Conservation (phyloP, 73 alveolate genomes). For the Paramecium primaurelia region DNA sequence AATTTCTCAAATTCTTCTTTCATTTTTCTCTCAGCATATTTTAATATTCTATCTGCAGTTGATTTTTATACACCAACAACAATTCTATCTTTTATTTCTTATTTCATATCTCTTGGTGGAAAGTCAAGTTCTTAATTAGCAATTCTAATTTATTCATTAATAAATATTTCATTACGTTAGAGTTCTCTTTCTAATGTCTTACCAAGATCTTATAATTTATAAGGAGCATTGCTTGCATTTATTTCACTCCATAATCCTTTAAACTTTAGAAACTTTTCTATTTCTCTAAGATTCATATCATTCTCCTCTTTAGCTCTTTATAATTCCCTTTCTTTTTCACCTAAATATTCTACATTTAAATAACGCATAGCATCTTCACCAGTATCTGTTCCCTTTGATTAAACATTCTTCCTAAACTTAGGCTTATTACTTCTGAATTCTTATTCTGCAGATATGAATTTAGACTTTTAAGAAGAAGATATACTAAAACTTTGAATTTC, state of each 20-base stretch:
- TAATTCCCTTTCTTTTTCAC: conserved; percentile 6
- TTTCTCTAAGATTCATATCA: not conserved
- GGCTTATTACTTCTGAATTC: not conserved
- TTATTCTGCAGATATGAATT: not conserved
- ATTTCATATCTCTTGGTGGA: not conserved
- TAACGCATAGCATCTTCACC: conserved; percentile 16
- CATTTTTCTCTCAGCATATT: conserved; percentile 15
- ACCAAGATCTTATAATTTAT: not conserved
- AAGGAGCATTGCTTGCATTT: conserved; percentile 4
- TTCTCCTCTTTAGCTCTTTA: not conserved
- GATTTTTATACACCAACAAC: not conserved
- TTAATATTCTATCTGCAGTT: conserved; percentile 31
- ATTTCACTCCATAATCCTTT: conserved; percentile 43
- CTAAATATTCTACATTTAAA: not conserved
- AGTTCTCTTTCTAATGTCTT: not conserved
- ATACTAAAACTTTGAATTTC: not conserved
- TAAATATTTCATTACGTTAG: not conserved
- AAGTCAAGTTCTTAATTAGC: not conserved
- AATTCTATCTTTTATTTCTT: not conserved
- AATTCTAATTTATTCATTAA: not conserved
- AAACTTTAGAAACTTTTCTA: not conserved
- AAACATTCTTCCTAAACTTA: not conserved
- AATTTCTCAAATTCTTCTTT: conserved; percentile 4
- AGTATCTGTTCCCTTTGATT: conserved; percentile 29
- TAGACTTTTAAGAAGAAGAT: not conserved